These are phyloP conservation scores for Globisporangium recalcitrans DNA, from an alignment of 352 stramenopile species.

Conservation along the genomic window DNA sequence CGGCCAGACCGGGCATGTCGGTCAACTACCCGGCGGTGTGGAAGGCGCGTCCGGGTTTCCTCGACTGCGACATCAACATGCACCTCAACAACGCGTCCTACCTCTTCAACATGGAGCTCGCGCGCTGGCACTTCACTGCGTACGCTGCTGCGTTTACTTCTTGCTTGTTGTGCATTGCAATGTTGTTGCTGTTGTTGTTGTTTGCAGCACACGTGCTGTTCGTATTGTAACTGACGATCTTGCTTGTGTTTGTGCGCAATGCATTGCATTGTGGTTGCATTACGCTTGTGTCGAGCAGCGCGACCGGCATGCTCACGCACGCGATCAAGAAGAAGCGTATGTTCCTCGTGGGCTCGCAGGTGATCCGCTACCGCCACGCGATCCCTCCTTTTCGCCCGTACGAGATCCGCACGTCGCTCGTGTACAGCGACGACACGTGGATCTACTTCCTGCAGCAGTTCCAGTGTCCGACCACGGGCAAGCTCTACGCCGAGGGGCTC, in stretches of 20 bases:
- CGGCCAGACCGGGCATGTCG: conserved; percentile 39
- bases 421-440: conserved; percentile 55
- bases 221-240: conserved; percentile 12
- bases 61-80: conserved; percentile 82
- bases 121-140: conserved; percentile 77
- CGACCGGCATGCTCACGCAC: conserved; percentile 45
- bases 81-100: conserved; percentile 86
- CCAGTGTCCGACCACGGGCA: conserved; percentile 41
- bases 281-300: conserved; percentile 16
- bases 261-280: background rate
- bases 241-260: background rate
- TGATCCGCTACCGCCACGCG: conserved; percentile 55
- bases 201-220: background rate
- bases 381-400: conserved; percentile 54
- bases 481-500: conserved; percentile 49
- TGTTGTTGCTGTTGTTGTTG: background rate
- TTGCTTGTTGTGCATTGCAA: background rate
- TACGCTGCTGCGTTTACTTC: too few relatives aligned
- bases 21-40: conserved; percentile 66
- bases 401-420: conserved; percentile 49
- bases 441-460: conserved; percentile 61
- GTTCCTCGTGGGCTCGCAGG: conserved; percentile 57
- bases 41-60: conserved; percentile 49
- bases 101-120: conserved; percentile 82
- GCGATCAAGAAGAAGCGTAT: conserved; percentile 58